phyloP scores from a whole-genome alignment of 257 asterid genomes.

The Ajuga chamaepitys region DNA sequence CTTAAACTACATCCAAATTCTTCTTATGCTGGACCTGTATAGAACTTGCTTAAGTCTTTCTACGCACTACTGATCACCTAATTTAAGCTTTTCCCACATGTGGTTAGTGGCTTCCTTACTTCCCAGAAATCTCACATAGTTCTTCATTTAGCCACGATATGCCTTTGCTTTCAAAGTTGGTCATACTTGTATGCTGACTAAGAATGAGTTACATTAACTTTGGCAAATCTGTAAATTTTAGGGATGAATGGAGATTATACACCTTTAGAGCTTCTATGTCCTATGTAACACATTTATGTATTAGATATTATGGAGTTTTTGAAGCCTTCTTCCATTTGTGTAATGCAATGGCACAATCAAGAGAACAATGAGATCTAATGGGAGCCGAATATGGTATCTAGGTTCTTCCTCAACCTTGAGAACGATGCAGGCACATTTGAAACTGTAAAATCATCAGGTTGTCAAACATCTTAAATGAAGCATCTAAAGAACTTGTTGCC shows the following conservation, averaged over 20 bases:
- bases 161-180: background rate
- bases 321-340: background rate
- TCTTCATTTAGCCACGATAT: background rate
- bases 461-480: background rate
- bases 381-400: background rate
- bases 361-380: background rate
- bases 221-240: background rate
- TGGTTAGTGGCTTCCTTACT: background rate
- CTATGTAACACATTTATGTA: background rate
- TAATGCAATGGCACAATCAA: slow-evolving; percentile 8
- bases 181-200: background rate
- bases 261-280: background rate
- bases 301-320: background rate
- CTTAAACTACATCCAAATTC: background rate
- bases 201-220: background rate
- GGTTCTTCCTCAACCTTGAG: background rate
- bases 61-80: background rate
- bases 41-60: background rate
- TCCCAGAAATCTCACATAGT: background rate
- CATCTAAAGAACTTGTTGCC: background rate
- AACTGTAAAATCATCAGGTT: background rate
- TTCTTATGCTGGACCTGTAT: background rate
- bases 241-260: background rate
- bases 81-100: background rate
- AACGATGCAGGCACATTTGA: background rate